phyloP scores from a whole-genome alignment of 1,139 yeast species.

The Hyphopichia burtonii region DNA sequence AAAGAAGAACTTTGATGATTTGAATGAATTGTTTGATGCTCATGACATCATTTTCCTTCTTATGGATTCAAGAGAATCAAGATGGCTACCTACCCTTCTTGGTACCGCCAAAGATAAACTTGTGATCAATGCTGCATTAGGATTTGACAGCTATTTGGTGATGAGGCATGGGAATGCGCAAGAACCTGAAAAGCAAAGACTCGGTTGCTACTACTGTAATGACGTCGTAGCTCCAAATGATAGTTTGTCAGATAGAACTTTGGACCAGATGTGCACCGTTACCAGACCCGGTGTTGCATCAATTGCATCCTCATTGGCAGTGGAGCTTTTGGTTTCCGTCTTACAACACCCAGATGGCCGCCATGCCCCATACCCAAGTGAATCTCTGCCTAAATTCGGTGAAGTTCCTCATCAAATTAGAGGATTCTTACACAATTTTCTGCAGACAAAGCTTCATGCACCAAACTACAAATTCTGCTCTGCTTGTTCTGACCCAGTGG shows the following conservation, averaged over 20 bases:
- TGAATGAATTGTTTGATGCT: constrained; percentile 53
- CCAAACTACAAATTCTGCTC: constrained; percentile 78
- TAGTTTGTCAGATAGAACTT: constrained; percentile 75
- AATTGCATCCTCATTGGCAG: constrained; percentile 84
- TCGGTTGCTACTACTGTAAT: constrained; percentile 95
- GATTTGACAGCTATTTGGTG: constrained; percentile 89
- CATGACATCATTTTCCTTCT: constrained; percentile 79
- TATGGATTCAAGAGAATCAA: constrained; percentile 91
- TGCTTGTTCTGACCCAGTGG: constrained; percentile 70
- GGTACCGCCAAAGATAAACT: constrained; percentile 65
- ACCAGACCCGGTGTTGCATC: constrained; percentile 95
- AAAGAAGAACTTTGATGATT: constrained; percentile 47
- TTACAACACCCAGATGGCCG: constrained; percentile 63
- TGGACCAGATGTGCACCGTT: constrained; percentile 98
- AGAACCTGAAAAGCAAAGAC: constrained; percentile 27
- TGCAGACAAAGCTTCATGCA: constrained; percentile 61
- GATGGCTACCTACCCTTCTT: constrained; percentile 93
- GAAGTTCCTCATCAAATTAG: constrained; percentile 85
- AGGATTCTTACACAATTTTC: constrained; percentile 72
- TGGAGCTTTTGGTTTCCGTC: constrained; percentile 74
- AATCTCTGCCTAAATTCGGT: constrained; percentile 51
- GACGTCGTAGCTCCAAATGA: constrained; percentile 95
- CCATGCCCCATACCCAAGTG: constrained; percentile 39
- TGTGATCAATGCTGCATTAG: constrained; percentile 90
- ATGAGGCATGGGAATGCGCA: constrained; percentile 78